Base-by-base conservation (phyloP, 2,329 filamentous ascomycete species). In the Biscogniauxia marginata region DNA sequence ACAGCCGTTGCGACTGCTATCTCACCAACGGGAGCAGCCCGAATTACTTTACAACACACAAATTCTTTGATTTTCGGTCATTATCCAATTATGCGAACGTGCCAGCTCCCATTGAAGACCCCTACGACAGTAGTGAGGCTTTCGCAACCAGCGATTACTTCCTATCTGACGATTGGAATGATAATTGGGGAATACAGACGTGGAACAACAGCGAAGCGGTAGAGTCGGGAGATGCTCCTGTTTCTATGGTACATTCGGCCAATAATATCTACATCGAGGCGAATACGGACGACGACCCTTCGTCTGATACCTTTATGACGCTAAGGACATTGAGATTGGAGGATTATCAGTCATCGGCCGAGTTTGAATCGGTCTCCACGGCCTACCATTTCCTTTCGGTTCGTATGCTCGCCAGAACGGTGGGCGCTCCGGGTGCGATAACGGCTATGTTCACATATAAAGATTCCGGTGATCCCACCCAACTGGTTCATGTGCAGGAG, bases 361-460 rank as follows among this genome's bases (percentile, higher is more conserved):
- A 82, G 64, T 77, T 82, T 46, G 75, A 79, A 58, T 75, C 77
- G 2, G 57, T 65, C 19, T 67, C 67, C 13, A 60, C 57, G 21
- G 63, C 65, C n/a, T 77, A 73, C 63, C 70, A 75, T 24, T 75
- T 68, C 61, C 60, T 77, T 48, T 79, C 77, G 3, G 65, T 81
- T 39, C 77, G 81, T 46, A 79, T 83, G 77, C 74, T 78, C 23
- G 78, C 80, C 16, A 77, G 80, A 53, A 80, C 79, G 19, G 63
- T 73, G 3, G 80, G 81, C 9, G 69, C 68, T 18, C 67, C 75
- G 0, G 81, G 81, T 25, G 81, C 79, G 43, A 75, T 80, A 50
- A 79, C 79, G 3, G 80, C 79, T 60, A 72, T 83, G 64, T 84
- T 84, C 69, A 82, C 79, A 4, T 84, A 82, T 67, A 71, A 73